Conservation (phyloP, 306 rosid species). For the Sphenostylis stenocarpa region DNA sequence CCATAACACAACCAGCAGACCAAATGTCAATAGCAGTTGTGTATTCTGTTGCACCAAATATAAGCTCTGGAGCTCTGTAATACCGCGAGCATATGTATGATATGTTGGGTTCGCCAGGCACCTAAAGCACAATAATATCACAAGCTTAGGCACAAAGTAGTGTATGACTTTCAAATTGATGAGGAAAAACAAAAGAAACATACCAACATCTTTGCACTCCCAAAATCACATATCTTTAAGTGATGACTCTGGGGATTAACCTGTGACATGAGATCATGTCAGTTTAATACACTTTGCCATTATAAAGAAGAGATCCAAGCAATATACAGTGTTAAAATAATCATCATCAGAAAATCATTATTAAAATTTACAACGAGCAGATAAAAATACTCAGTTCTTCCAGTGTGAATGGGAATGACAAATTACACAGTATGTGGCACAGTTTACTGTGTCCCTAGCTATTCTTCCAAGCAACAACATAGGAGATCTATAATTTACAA, state of each 20-base stretch:
- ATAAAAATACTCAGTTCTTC: neutral
- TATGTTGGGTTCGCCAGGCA: conserved; percentile 97
- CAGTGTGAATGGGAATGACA: neutral
- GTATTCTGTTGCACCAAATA: conserved; percentile 95
- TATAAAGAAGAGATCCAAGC: neutral
- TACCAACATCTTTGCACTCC: conserved; percentile 98
- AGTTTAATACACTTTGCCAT: conserved; percentile 2
- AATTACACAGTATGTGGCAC: neutral
- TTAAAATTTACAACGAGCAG: neutral
- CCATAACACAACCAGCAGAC: conserved; percentile 94
- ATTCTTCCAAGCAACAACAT: neutral
- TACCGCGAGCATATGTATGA: conserved; percentile 94
- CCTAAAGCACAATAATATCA: conserved; percentile 47
- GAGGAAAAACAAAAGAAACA: conserved; percentile 7
- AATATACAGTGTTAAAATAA: neutral
- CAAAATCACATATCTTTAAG: conserved; percentile 94
- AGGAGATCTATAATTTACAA: neutral
- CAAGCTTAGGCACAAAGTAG: conserved; percentile 17
- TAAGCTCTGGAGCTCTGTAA: conserved; percentile 97
- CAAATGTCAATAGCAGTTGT: conserved; percentile 94
- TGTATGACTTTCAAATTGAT: conserved; percentile 1
- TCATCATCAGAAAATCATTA: neutral
- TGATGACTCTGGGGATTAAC: conserved; percentile 86
- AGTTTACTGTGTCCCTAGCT: neutral
- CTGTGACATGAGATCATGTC: conserved; percentile 41